Evolutionary conservation across 306 rosid genomes (phyloP).

Genomic region (Datisca glomerata): DNA sequence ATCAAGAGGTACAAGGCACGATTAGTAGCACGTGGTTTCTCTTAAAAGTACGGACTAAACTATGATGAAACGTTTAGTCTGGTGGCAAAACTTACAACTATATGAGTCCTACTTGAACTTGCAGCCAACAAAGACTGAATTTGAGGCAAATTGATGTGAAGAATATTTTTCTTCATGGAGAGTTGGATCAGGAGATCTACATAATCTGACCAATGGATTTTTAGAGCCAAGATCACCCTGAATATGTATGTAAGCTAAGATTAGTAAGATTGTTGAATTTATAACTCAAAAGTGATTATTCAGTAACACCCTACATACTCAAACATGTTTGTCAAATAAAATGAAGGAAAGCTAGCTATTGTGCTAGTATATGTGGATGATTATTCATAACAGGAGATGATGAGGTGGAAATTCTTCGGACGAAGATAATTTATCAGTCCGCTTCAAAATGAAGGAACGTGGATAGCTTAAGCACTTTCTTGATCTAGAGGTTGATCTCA

Average conservation of each 20-base stretch:
- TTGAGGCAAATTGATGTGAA: not conserved
- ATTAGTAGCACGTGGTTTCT: not conserved
- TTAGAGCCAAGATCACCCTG: not conserved
- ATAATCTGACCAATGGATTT: not conserved
- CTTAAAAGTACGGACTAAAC: not conserved
- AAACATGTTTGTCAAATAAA: no score
- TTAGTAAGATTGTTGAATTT: not conserved
- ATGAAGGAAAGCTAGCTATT: no score
- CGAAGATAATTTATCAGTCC: not conserved
- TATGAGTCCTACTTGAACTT: not conserved
- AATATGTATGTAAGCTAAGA: not conserved
- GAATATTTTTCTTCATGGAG: no score
- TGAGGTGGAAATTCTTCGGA: not conserved
- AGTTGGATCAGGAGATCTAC: not conserved
- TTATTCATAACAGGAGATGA: not conserved
- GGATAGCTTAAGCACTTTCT: constrained; percentile 1
- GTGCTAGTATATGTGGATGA: no score
- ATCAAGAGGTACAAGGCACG: not conserved
- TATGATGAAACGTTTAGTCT: not conserved
- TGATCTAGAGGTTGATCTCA: constrained; percentile 3
- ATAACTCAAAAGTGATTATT: no score
- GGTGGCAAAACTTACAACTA: not conserved
- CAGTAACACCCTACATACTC: no score
- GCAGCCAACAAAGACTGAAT: not conserved
- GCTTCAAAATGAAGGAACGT: not conserved